A percentile compares a stretch with the other conserved stretches of the same genome.
These are phyloP conservation scores for Epichloe bromicola DNA, from an alignment of 2,329 filamentous ascomycete genomes.

Conservation along the genomic window DNA sequence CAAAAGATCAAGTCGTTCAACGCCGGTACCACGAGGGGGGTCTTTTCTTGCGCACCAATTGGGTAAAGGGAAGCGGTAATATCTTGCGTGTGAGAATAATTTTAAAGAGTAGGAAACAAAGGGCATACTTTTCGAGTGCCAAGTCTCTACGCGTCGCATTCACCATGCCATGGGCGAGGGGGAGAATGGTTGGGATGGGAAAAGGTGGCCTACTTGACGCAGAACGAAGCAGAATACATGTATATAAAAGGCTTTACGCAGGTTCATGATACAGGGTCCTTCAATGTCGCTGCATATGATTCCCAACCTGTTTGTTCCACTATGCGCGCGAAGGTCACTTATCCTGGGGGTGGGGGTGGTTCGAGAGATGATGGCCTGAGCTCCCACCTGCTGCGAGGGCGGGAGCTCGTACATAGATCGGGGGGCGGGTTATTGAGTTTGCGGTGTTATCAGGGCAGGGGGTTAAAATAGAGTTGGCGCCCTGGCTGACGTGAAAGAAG, in stretches of 20 bases:
- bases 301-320: background rate
- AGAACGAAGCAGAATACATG: background rate
- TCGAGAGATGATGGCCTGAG: no score
- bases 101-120: background rate
- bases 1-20: constrained; percentile 7
- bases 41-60: constrained; percentile 10
- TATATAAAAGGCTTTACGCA: background rate
- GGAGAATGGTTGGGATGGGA: background rate
- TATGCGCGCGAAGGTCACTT: background rate
- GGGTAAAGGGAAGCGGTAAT: background rate
- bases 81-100: background rate
- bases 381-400: no score
- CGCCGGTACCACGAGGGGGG: constrained; percentile 4
- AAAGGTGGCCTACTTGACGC: background rate
- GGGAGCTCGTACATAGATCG: no score
- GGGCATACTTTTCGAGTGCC: background rate
- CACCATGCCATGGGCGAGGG: background rate
- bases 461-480: no score
- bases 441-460: no score
- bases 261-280: background rate
- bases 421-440: no score
- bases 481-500: no score
- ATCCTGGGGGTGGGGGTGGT: no score
- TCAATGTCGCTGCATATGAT: background rate
- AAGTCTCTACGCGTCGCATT: background rate